Evolutionary conservation across 306 rosid species (phyloP).

Genomic region (Glycine tomentella): DNA sequence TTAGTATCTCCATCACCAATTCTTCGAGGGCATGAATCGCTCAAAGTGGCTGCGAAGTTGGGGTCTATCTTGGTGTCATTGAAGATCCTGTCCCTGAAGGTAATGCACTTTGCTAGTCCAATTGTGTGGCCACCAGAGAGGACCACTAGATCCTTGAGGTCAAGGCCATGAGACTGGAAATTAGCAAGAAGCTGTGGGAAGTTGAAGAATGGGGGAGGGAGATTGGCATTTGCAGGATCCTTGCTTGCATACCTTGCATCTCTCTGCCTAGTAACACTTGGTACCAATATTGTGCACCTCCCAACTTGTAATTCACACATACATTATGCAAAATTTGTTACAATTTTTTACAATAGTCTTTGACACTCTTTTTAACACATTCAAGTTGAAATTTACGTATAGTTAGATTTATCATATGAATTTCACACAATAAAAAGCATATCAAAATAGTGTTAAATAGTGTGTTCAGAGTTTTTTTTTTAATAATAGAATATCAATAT

Average conservation of each 20-base stretch:
- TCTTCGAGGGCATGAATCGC: slow-evolving; percentile 1
- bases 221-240: slow-evolving; percentile 48
- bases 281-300: slow-evolving; percentile 55
- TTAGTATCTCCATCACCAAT: not conserved
- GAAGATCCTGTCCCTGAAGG: slow-evolving; percentile 47
- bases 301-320: slow-evolving; percentile 39
- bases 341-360: not conserved
- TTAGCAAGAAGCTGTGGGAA: slow-evolving; percentile 45
- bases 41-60: slow-evolving; percentile 43
- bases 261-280: slow-evolving; percentile 55
- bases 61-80: slow-evolving; percentile 51
- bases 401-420: no score
- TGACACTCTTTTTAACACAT: not conserved
- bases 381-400: not conserved
- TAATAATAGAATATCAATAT: not conserved
- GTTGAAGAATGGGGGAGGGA: slow-evolving; percentile 49
- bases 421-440: no score
- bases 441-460: not conserved
- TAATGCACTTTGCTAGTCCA: slow-evolving; percentile 48
- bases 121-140: slow-evolving; percentile 64
- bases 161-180: slow-evolving; percentile 51
- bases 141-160: slow-evolving; percentile 54
- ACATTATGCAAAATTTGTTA: not conserved
- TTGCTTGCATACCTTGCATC: slow-evolving; percentile 58
- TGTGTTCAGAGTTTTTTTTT: not conserved